Conservation (phyloP, 257 asterid genomes). For the Solanum rostratum region DNA sequence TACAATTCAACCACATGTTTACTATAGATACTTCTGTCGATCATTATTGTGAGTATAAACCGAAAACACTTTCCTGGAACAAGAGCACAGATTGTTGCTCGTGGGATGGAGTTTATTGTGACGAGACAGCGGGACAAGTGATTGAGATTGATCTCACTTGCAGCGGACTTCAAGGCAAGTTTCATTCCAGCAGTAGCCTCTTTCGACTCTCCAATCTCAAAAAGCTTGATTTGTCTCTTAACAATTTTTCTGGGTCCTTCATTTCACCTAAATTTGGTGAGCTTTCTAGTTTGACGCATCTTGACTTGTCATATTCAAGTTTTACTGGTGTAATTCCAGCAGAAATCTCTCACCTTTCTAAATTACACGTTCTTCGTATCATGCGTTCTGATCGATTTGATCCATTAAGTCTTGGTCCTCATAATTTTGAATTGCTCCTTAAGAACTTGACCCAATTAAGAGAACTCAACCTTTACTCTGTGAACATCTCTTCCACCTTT, state of each 20-base stretch:
- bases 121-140: background rate
- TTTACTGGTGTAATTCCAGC: background rate
- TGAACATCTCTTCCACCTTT: background rate
- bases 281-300: background rate
- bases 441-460: background rate
- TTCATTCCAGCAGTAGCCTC: conserved; percentile 4
- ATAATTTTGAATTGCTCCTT: background rate
- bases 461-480: rapidly evolving
- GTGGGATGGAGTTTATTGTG: conserved; percentile 15
- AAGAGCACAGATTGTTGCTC: background rate
- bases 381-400: rapidly evolving
- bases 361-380: background rate
- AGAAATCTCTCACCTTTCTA: background rate
- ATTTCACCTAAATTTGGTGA: conserved; percentile 5
- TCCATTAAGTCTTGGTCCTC: background rate
- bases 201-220: background rate
- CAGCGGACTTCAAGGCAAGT: conserved; percentile 7
- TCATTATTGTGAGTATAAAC: too few relatives aligned
- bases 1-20: background rate
- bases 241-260: background rate
- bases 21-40: too few relatives aligned
- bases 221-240: conserved; percentile 4
- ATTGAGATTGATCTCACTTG: conserved; percentile 9
- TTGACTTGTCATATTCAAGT: conserved; percentile 7
- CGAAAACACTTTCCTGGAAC: background rate